Evolutionary conservation across 352 stramenopile species (phyloP), one percentile per base, ranked within the genome.

Genomic region (Phytopythium cucurbitacearum): DNA sequence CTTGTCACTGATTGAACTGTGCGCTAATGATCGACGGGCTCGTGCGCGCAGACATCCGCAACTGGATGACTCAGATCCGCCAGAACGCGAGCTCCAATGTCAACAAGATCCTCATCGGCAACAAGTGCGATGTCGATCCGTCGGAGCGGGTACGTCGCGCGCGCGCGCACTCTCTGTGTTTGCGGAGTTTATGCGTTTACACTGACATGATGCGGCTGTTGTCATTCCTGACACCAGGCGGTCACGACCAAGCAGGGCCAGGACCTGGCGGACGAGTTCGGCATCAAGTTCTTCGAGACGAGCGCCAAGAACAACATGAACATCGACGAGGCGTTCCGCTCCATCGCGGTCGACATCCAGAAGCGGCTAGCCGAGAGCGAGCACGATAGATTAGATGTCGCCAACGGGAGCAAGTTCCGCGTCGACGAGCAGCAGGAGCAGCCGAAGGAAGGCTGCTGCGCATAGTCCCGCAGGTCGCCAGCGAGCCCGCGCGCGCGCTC

Each of bases 61-160:
- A 95, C 58, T 95, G 85, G 85, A 95, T 95, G 85, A 91, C 82
- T 53, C 85, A 95, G 69, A 95, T 95, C 67, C 76, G 96, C 69
- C 96, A 99, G 73, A 98, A 99, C 65, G 97, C 97, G 33, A 98
- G 98, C 56, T 96, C 97, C 62, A 99, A 99, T 78, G 95, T 99
- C 28, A 98, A 99, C 80, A 99, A 99, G 76, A 95, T 99, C 40
- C 80, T 99, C 7, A 96, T 99, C 32, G 98, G 97, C 47, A 99
- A 99, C 87, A 99, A 99, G 76, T 98, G 90, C 59, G 98, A 99
- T 76, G 85, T 99, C 15, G 86, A 98, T 59, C 71, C 79, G n/a
- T 96, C 91, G 8, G 89, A 98, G 62, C 91, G 97, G 65, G 93
- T 98, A 58, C 53, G 81, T 69, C 42, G n/a, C 36, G 45, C 38